Percentiles rank a stretch among this genome's conserved stretches.
Evolutionary conservation across 1,139 yeast species (phyloP).

Genomic region (Geotrichum macrosporum): DNA sequence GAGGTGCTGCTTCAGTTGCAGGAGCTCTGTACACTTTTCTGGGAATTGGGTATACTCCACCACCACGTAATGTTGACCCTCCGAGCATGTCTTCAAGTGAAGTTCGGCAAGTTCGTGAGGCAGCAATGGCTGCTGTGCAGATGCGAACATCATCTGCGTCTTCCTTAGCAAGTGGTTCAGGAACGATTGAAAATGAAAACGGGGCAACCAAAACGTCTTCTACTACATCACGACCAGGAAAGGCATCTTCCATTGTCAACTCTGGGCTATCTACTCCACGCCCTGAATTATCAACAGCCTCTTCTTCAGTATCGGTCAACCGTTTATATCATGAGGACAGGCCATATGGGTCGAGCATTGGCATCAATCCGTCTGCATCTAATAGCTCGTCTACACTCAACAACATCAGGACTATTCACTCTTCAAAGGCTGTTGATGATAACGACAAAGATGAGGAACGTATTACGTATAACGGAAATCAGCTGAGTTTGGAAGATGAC

Average conservation of each 20-base stretch:
- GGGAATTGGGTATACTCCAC: slow-evolving; percentile 32
- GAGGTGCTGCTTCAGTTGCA: slow-evolving; percentile 26
- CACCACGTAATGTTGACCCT: slow-evolving; percentile 7
- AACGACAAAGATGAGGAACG: slow-evolving; percentile 33
- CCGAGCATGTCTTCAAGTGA: neutral
- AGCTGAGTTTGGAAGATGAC: slow-evolving; percentile 42
- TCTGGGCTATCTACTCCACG: slow-evolving; percentile 8
- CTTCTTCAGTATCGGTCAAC: slow-evolving; percentile 4
- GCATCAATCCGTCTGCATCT: slow-evolving; percentile 10
- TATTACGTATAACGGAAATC: slow-evolving; percentile 48
- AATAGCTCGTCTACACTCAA: slow-evolving; percentile 14
- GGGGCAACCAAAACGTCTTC: neutral
- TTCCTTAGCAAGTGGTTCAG: neutral
- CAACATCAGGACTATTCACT: slow-evolving; percentile 12
- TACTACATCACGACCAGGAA: slow-evolving; percentile 1
- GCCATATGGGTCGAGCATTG: neutral
- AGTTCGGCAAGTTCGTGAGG: neutral
- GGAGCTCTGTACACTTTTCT: slow-evolving; percentile 33
- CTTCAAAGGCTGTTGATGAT: slow-evolving; percentile 29
- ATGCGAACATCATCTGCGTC: neutral
- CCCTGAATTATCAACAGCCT: neutral
- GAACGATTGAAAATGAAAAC: neutral
- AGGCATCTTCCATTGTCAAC: slow-evolving; percentile 8
- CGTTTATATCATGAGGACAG: neutral
- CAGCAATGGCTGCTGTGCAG: slow-evolving; percentile 4